These are phyloP conservation scores for Inonotus obliquus DNA, from an alignment of 1,284 basidiomycete species.

Conservation along the genomic window DNA sequence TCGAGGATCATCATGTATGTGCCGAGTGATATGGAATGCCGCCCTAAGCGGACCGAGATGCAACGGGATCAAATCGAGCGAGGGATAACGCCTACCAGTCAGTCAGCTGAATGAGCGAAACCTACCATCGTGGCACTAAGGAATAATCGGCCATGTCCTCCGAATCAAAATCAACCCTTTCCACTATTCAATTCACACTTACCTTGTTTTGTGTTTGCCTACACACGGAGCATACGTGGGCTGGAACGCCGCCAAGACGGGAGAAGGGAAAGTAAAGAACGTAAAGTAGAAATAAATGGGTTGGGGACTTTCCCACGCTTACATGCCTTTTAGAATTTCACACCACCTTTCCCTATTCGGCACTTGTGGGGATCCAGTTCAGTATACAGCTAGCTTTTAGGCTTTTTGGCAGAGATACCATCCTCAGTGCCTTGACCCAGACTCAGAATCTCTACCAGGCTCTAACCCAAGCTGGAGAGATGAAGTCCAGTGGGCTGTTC, in stretches of 20 bases:
- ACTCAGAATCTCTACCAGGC: neutral
- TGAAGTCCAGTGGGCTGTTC: neutral
- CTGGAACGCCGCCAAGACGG: neutral
- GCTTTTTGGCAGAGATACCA: neutral
- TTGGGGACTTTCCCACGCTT: neutral
- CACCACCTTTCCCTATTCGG: neutral
- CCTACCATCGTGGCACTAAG: neutral
- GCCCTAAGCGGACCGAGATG: neutral
- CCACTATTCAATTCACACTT: neutral
- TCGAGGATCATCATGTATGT: constrained; percentile 1
- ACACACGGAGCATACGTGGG: neutral
- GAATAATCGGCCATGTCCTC: neutral
- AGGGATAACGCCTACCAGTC: neutral
- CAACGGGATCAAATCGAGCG: neutral
- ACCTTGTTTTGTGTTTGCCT: neutral
- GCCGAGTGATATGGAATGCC: neutral
- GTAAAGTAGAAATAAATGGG: neutral
- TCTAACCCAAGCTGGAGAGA: neutral
- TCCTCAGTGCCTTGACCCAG: neutral
- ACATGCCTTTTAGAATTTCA: too few relatives aligned
- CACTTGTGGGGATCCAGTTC: neutral
- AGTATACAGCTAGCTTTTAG: neutral
- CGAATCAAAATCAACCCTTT: neutral
- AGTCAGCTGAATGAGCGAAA: neutral
- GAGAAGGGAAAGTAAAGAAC: neutral